Evolutionary conservation across 2,329 filamentous ascomycete genomes (phyloP).

Genomic region (Sporothrix globosa): DNA sequence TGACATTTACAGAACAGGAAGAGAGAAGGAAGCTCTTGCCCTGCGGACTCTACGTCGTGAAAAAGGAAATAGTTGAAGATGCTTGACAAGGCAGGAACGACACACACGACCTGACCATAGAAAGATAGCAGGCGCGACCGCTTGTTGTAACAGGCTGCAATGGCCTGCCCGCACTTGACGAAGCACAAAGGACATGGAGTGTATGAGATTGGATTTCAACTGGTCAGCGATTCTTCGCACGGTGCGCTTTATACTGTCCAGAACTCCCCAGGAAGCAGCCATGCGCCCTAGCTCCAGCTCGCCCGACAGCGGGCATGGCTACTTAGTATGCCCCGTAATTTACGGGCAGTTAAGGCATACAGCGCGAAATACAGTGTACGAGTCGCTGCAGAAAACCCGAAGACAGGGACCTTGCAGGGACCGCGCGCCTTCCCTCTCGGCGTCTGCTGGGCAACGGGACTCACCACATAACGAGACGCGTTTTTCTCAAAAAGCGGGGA

Average conservation of each 20-base stretch:
- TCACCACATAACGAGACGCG: constrained; percentile 12
- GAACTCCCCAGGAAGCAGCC: too few species aligned
- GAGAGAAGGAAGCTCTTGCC: constrained; percentile 17
- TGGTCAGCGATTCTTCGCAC: constrained; percentile 17
- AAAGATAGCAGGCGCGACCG: constrained; percentile 8
- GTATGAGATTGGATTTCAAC: neutral
- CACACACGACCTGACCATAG: neutral
- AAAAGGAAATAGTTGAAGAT: neutral
- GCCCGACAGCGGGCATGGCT: neutral
- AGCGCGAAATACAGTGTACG: constrained; percentile 8
- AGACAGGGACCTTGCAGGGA: neutral
- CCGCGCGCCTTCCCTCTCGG: neutral
- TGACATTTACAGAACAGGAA: neutral
- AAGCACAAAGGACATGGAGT: neutral
- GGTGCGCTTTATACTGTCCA: neutral
- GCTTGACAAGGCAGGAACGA: neutral
- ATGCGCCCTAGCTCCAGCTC: neutral
- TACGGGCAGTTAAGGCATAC: constrained; percentile 6
- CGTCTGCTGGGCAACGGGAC: constrained; percentile 25
- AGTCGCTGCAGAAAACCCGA: constrained; percentile 14
- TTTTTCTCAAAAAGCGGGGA: constrained; percentile 11
- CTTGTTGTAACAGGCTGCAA: constrained; percentile 1
- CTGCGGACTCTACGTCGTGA: neutral
- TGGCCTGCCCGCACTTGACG: neutral
- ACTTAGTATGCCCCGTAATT: constrained; percentile 14